These are phyloP conservation scores for Fusarium nodosum DNA, from an alignment of 2,329 filamentous ascomycete species.

Conservation along the genomic window DNA sequence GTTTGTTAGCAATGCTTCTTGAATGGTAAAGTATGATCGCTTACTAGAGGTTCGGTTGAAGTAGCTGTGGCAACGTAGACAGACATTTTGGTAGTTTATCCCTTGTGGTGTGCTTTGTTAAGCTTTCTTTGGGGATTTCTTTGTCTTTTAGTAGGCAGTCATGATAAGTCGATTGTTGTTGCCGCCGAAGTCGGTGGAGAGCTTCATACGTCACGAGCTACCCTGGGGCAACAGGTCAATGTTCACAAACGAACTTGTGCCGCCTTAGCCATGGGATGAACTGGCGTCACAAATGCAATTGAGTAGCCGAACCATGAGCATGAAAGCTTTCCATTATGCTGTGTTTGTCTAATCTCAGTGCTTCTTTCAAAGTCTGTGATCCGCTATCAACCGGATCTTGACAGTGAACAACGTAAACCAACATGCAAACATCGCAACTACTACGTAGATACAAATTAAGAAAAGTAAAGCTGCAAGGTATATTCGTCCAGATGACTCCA, in stretches of 20 bases:
- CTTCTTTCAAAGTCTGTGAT: neutral
- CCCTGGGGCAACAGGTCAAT: slow-evolving; percentile 24
- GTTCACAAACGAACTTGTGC: neutral
- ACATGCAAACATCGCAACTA: neutral
- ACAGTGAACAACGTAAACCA: rapidly evolving
- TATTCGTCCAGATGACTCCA: slow-evolving; percentile 35
- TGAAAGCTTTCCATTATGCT: rapidly evolving
- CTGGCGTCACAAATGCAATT: neutral
- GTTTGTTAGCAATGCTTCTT: neutral
- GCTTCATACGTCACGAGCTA: slow-evolving; percentile 27
- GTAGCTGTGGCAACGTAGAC: slow-evolving; percentile 59
- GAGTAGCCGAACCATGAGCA: rapidly evolving
- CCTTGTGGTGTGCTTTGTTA: neutral
- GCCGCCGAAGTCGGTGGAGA: slow-evolving; percentile 41
- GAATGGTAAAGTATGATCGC: neutral
- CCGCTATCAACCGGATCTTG: neutral
- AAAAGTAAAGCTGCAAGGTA: slow-evolving; percentile 32
- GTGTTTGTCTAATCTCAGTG: neutral
- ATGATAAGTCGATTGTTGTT: slow-evolving; percentile 11
- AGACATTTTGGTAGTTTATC: slow-evolving; percentile 54
- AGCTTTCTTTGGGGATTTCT: neutral
- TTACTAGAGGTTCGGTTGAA: slow-evolving; percentile 61
- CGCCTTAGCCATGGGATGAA: neutral
- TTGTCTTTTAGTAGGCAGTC: slow-evolving; percentile 13
- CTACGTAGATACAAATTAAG: neutral